Base-by-base conservation (phyloP, 306 rosid species). In the Corylus heterophylla region DNA sequence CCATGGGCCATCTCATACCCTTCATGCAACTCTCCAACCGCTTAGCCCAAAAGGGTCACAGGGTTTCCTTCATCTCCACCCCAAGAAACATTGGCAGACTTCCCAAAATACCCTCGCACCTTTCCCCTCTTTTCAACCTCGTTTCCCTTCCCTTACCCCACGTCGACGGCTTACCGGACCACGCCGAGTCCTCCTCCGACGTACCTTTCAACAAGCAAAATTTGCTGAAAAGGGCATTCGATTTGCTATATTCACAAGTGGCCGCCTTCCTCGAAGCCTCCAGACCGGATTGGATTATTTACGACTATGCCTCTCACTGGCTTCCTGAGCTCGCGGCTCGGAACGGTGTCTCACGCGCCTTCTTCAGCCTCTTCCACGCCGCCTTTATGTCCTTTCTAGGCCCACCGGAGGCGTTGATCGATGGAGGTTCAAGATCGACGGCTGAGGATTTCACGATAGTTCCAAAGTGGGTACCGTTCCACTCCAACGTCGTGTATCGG, bases 281-380 rank as follows among this genome's bases (percentile, higher is more conserved):
- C 49, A 42, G 3, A 3, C 85, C 85, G 6, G 89, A 87, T 52
- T 87, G 90, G 89, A 76, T 87, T 54, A 37, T 87, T n/a, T 82
- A 85, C 82, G 90, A 85, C 73, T 87, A 85, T 45, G 76, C 90
- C 78, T 62, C 90, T n/a, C 87, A 85, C 82, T 87, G 89, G 90
- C 83, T 87, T 58, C 87, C 81, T 31, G 73, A n/a, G 14, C 83
- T 74, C 52, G 87, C 89, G 14, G 76, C 85, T 47, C 50, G 47
- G 76, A 76, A 80, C 64, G 80, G 82, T 35, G 14, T 77, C 22
- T 69, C 74, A 9, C 50, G 52, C 27, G 74, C 74, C 74, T 69
- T 17, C 54, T 44, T 69, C 12, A 17, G 74, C 74, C 74, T 69
- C 54, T 87, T 87, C 82, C 82, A 22, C 71, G 87, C 90, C 44